Base-by-base conservation (phyloP, 2,329 filamentous ascomycete genomes). In the Arthrobotrys conoides region DNA sequence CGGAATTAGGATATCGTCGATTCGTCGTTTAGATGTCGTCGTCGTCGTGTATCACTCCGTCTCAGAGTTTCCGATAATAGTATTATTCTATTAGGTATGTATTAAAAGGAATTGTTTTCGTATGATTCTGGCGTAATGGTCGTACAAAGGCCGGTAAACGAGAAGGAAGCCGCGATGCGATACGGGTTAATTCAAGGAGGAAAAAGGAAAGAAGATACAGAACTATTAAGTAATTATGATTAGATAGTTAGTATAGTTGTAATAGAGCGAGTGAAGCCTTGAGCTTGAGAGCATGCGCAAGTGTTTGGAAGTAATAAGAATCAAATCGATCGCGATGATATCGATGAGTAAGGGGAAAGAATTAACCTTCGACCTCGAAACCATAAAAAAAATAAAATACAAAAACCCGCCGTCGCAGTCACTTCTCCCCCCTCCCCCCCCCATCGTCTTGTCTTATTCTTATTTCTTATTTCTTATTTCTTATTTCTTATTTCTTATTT, bases 281-380 rank as follows among this genome's bases (percentile, higher is more conserved):
- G 44, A 48, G 18, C 53, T 30, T 30, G 3, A 30, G 27, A 30
- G 27, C 6, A 3, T 30, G 27, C 27, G 27, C 27, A 30, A 30
- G 27, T 30, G 27, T 30, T 6, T 6, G 6, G 27, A 20, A 46
- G 41, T 16, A 46, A n/a, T 9, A 38, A 6, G 3, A 20, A n/a
- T 9, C 4, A 63, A 33, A 51, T 30, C 10, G 14, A 27, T 44
- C 33, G 36, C 30, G 51, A 68, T 61, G 22, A 53, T 55, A 68
- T 59, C n/a, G 22, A 53, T 57, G 46, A 69, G 20, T 33, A 46
- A 41, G 30, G 53, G 53, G 67, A 64, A 48, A 61, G 8, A 70
- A 33, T 24, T 5, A n/a, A n/a, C n/a, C n/a, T n/a, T n/a, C n/a
- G n/a, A n/a, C n/a, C n/a, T n/a, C n/a, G n/a, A n/a, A n/a, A n/a